Evolutionary conservation across 2,329 filamentous ascomycete genomes (phyloP), one percentile per base, ranked within the genome.

Genomic region (Pseudocercospora cruenta): DNA sequence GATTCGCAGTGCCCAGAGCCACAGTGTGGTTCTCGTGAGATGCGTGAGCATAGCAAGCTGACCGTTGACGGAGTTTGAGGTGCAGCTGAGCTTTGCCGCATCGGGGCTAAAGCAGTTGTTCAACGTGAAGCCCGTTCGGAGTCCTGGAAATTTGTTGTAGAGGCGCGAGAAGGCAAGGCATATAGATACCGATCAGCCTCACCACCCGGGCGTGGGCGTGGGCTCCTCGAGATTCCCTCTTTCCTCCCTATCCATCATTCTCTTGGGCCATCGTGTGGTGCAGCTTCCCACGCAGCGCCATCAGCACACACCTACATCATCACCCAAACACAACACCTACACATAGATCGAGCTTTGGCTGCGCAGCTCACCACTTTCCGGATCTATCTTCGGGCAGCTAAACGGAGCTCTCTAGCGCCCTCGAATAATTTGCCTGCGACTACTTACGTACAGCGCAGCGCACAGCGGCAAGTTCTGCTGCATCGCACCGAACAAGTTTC

Each of bases 81-180:
- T 66, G 67, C 64, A 61, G 59, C 19, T 21, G 62, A 53, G 64
- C 61, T 21, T 51, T 22, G 51, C 64, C 62, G 22, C 43, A 39
- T 70, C 64, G 64, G 69, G 67, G 39, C 63, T 69, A 57, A 61
- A 54, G 33, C 22, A 28, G 53, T 31, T 26, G 66, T 70, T 67
- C 69, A 70, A 69, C 66, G 64, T 60, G 68, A 68, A 66, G 55
- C 59, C 66, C 68, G 62, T 67, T 67, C 64, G 66, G 66, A 58
- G 60, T 53, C 45, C 63, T 63, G 60, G 59, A 68, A 66, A 58
- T 60, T 61, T 64, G 43, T 63, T 63, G 66, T 63, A 59, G 58
- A 67, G 65, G 47, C 45, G 36, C 24, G 57, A 36, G 58, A 43
- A 53, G 54, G 24, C 26, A 43, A 53, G 54, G 24, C 26, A 60